phyloP scores from a whole-genome alignment of 1,284 basidiomycete species.

The Heliocybe sulcata region DNA sequence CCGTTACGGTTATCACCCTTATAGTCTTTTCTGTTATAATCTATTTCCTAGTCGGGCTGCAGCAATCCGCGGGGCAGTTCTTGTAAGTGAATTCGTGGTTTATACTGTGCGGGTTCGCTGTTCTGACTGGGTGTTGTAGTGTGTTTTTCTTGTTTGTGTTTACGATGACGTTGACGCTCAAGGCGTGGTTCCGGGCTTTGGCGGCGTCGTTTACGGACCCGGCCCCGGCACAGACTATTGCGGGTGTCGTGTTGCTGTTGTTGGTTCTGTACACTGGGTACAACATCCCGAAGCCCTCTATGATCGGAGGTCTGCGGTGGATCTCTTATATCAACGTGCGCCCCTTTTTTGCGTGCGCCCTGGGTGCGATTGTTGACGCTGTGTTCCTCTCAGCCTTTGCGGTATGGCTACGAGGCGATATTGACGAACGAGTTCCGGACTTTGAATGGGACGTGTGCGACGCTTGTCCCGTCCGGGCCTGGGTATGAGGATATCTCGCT shows the following conservation, averaged over 20 bases:
- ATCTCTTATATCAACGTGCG: conserved; percentile 37
- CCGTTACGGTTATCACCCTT: conserved; percentile 49
- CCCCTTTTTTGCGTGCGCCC: conserved; percentile 6
- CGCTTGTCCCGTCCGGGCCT: conserved; percentile 37
- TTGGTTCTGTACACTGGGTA: conserved; percentile 39
- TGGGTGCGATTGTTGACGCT: conserved; percentile 11
- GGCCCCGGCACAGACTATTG: conserved; percentile 39
- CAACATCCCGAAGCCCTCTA: conserved; percentile 2
- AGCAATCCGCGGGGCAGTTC: conserved; percentile 45
- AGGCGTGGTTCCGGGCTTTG: conserved; percentile 44
- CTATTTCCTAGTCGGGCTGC: conserved; percentile 61
- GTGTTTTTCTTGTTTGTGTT: conserved; percentile 47
- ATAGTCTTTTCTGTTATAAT: conserved; percentile 47
- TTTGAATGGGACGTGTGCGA: conserved; percentile 31
- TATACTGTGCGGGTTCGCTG: no score
- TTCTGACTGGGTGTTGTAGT: conserved; percentile 22
- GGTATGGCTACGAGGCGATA: conserved; percentile 41
- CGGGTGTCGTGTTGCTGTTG: conserved; percentile 40
- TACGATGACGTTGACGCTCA: conserved; percentile 39
- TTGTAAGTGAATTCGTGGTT: no score
- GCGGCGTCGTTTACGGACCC: conserved; percentile 36
- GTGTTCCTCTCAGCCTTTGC: conserved; percentile 25
- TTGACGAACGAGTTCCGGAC: conserved; percentile 49
- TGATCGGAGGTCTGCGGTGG: conserved; percentile 35
- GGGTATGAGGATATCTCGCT: conserved; percentile 35